Evolutionary conservation across 179 eudicot species (phyloP).

Genomic region (Heliamphora pulchella): DNA sequence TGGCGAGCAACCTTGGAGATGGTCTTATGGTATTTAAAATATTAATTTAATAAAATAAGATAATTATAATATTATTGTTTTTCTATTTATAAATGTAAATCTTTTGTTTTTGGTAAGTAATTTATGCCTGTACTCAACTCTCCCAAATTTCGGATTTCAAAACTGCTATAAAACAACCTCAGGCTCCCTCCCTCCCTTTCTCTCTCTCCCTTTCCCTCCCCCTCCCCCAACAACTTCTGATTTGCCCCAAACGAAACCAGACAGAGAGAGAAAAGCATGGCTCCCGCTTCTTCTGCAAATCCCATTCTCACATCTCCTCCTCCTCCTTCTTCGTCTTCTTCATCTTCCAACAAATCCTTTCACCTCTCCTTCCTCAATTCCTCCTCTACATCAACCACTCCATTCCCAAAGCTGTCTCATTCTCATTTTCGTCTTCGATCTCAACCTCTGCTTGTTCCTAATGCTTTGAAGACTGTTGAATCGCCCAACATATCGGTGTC

Average conservation of each 20-base stretch:
- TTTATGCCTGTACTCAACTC: not conserved
- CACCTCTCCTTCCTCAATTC: slow-evolving; percentile 19
- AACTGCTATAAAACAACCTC: not conserved
- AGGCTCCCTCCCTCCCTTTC: not conserved
- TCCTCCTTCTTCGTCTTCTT: not conserved
- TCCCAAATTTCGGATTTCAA: not conserved
- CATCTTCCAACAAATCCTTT: slow-evolving; percentile 12
- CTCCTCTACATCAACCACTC: slow-evolving; percentile 14
- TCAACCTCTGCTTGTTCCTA: slow-evolving; percentile 1
- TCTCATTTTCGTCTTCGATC: slow-evolving; percentile 17
- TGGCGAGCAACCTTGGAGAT: too few relatives aligned
- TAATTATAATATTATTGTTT: too few relatives aligned
- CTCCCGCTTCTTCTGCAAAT: slow-evolving; percentile 30
- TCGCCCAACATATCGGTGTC: slow-evolving; percentile 15
- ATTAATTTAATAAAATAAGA: too few relatives aligned
- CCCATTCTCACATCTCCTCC: slow-evolving; percentile 16
- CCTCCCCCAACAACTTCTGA: too few relatives aligned
- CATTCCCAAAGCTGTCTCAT: slow-evolving; percentile 17
- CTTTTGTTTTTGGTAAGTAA: not conserved
- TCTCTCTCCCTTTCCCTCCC: not conserved
- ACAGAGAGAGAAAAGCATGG: slow-evolving; percentile 24
- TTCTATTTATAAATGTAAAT: too few relatives aligned
- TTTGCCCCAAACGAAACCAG: too few relatives aligned
- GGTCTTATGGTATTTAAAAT: too few relatives aligned
- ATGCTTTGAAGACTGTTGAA: slow-evolving; percentile 14